Evolutionary conservation across 108 stramenopile species (phyloP).

Genomic region (Cylindrotheca fusiformis): DNA sequence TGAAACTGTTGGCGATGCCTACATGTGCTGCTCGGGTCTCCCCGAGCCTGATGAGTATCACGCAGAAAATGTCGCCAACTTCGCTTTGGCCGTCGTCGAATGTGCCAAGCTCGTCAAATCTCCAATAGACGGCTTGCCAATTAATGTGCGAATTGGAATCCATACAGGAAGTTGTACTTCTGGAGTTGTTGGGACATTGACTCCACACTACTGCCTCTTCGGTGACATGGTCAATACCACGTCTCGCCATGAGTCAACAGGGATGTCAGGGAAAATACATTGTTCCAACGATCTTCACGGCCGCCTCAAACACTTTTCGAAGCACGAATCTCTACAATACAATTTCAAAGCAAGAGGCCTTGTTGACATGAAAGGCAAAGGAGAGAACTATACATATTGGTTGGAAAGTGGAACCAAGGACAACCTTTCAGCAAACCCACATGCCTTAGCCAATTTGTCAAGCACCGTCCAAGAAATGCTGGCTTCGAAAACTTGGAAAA

Average conservation of each 20-base stretch:
- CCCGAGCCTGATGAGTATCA: constrained; percentile 39
- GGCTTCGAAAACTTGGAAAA: not conserved
- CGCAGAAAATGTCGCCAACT: constrained; percentile 44
- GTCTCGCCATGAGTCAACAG: constrained; percentile 43
- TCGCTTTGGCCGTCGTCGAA: constrained; percentile 36
- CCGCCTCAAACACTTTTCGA: not conserved
- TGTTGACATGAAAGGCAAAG: constrained; percentile 52
- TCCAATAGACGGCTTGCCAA: constrained; percentile 18
- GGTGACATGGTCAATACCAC: constrained; percentile 62
- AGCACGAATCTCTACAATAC: not conserved
- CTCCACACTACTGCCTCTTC: constrained; percentile 43
- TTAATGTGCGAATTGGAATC: constrained; percentile 31
- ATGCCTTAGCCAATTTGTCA: not conserved
- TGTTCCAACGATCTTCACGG: constrained; percentile 10
- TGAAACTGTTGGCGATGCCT: constrained; percentile 3
- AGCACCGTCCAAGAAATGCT: not conserved
- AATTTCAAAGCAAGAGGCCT: constrained; percentile 21
- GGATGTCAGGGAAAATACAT: constrained; percentile 19
- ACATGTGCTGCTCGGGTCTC: constrained; percentile 26
- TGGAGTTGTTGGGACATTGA: constrained; percentile 38
- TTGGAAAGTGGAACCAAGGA: constrained; percentile 18
- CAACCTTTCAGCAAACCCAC: constrained; percentile 3
- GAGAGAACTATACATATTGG: constrained; percentile 34
- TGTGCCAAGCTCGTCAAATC: constrained; percentile 29
- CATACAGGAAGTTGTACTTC: constrained; percentile 35